Base-by-base conservation (phyloP, 306 rosid genomes). In the Gillenia trifoliata region DNA sequence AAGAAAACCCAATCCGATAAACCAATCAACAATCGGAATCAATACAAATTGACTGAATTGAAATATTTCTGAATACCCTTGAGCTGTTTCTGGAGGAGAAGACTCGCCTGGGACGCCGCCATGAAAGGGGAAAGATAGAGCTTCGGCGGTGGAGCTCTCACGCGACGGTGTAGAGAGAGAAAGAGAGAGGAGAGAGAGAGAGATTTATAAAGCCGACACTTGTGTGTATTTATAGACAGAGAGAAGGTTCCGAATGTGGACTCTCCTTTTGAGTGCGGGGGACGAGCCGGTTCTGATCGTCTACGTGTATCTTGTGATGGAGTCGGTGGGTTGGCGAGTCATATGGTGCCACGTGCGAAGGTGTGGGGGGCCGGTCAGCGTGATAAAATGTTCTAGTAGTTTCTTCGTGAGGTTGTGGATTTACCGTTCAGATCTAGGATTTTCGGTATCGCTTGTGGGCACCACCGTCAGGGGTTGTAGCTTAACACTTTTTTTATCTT, bases 81-180 rank as follows among this genome's bases (percentile, higher is more conserved):
- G 84, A 94, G 97, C 76, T 94, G 98, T 68, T 94, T 94, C 77
- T 87, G 98, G 56, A 94, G 97, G 76, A 94, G 96, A 65, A 94
- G 98, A 83, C 96, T 88, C 8, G 98, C 98, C 83, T 94, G 96
- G 3, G 98, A 82, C 54, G 96, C 85, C 91, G 96, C 89, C 97
- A 91, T 91, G 74, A 55, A 55, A 61, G 41, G 64, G 38, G 61
- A 40, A 19, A 65, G 69, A 40, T 20, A 20, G 34, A 75, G 60
- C 47, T n/a, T 47, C 0, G 60, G 60, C 60, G 50, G 56, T 69
- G 64, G 66, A 75, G 72, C 75, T 77, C 72, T 81, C 52, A 71
- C 22, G 68, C 47, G 26, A 20, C 2, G 26, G 47, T 20, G 66
- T 62, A 17, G 41, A 15, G 43, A 81, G 64, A 66, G 77, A 30